Conservation (phyloP, 305 asterid species). For the Fraxinus velutina region DNA sequence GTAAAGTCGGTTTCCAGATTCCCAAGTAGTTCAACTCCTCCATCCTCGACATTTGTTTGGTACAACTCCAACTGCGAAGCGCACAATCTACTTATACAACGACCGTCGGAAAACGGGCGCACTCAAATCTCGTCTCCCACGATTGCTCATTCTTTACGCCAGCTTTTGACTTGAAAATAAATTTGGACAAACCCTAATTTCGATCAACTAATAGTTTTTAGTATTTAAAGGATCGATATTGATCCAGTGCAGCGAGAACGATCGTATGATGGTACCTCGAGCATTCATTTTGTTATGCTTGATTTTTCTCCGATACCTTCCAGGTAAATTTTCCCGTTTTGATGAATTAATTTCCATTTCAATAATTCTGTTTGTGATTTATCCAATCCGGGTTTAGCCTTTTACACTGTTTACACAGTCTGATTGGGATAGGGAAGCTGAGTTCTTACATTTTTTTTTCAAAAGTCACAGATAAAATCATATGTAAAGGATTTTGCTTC, state of each 20-base stretch:
- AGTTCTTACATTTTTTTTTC: neutral
- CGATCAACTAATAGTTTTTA: neutral
- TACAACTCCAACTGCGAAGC: conserved; percentile 7
- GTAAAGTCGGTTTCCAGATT: conserved; percentile 9
- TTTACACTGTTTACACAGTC: neutral
- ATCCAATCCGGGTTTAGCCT: neutral
- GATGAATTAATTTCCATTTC: neutral
- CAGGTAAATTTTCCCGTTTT: conserved; percentile 41
- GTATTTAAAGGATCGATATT: conserved; percentile 20
- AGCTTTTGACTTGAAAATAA: neutral
- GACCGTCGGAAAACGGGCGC: conserved; percentile 31
- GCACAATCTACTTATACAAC: neutral
- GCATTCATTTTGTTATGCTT: conserved; percentile 34
- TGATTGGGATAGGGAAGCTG: neutral
- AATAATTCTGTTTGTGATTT: neutral
- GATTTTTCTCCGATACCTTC: conserved; percentile 41
- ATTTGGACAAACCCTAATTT: conserved; percentile 16
- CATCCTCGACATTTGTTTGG: neutral
- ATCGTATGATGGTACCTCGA: conserved; percentile 33
- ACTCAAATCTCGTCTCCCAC: conserved; percentile 19
- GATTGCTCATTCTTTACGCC: conserved; percentile 14
- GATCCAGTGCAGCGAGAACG: conserved; percentile 11
- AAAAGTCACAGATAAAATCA: neutral
- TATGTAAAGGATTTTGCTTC: neutral
- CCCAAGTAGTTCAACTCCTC: neutral